Conservation (phyloP, 2,329 filamentous ascomycete species). For the Phyllosticta capitalensis region DNA sequence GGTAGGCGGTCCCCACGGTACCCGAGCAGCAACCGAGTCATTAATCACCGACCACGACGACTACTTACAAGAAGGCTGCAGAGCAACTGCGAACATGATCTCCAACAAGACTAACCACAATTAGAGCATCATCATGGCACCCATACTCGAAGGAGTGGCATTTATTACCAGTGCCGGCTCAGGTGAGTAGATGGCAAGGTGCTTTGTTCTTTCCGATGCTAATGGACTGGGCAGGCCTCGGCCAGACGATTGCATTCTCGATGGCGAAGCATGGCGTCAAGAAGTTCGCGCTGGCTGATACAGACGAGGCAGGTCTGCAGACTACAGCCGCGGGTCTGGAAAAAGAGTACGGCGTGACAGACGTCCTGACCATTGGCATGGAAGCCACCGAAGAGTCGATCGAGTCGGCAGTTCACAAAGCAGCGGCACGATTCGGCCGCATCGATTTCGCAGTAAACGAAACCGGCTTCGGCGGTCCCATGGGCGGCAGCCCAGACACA, state of each 20-base stretch:
- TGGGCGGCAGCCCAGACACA: constrained; percentile 37
- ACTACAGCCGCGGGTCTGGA: constrained; percentile 10
- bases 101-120: not conserved
- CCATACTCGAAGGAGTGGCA: constrained; percentile 36
- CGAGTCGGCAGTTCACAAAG: constrained; percentile 27
- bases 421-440: constrained; percentile 34
- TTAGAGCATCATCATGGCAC: constrained; percentile 22
- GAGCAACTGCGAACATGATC: not conserved
- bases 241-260: constrained; percentile 36
- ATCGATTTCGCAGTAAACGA: constrained; percentile 49
- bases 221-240: constrained; percentile 36
- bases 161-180: constrained; percentile 42
- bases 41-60: not conserved
- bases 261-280: constrained; percentile 1
- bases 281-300: constrained; percentile 10
- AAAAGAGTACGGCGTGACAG: constrained; percentile 4
- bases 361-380: constrained; percentile 11
- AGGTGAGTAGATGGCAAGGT: constrained; percentile 23
- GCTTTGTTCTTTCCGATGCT: constrained; percentile 4
- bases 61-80: not conserved
- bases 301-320: constrained; percentile 15
- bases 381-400: constrained; percentile 28
- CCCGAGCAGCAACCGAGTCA: not conserved
- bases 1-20: not conserved
- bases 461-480: constrained; percentile 40